Percentiles rank a stretch among this genome's conserved stretches.
phyloP scores from a whole-genome alignment of 164 flowering plant species.

The Protea cynaroides region DNA sequence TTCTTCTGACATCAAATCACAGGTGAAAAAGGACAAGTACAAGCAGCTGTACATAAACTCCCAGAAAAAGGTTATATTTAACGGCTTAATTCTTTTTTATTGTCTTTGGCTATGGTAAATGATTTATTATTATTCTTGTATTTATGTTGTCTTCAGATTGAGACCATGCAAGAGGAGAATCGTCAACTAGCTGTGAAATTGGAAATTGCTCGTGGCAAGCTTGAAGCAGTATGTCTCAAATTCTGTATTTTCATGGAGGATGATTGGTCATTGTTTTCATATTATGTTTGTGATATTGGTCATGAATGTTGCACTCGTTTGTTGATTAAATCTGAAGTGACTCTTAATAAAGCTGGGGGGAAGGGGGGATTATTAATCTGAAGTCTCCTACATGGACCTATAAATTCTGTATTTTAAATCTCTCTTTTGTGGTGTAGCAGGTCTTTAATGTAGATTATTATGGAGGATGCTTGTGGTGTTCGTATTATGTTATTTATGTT shows the following conservation, averaged over 20 bases:
- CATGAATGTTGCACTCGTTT: too few relatives aligned
- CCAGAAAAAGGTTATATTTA: constrained; percentile 37
- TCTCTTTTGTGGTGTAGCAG: not conserved
- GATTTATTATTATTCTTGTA: not conserved
- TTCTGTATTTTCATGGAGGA: not conserved
- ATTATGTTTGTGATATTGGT: too few relatives aligned
- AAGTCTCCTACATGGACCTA: too few relatives aligned
- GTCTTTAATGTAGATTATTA: too few relatives aligned
- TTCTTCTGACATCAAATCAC: constrained; percentile 2
- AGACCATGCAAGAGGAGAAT: constrained; percentile 32
- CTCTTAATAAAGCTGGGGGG: too few relatives aligned
- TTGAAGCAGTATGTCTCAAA: constrained; percentile 34
- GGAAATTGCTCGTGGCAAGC: constrained; percentile 30
- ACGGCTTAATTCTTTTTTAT: not conserved
- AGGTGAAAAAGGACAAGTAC: constrained; percentile 14
- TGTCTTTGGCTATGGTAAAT: not conserved
- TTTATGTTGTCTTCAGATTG: constrained; percentile 23
- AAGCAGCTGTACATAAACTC: constrained; percentile 32
- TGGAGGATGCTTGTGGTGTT: too few relatives aligned
- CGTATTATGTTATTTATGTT: too few relatives aligned
- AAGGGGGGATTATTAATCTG: too few relatives aligned
- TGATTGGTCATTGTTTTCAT: too few relatives aligned
- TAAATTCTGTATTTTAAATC: not conserved
- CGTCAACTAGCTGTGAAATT: constrained; percentile 25
- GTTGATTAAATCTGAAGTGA: too few relatives aligned